These are phyloP conservation scores for Capsella rubella DNA, from an alignment of 441 rosid genomes.

Conservation along the genomic window DNA sequence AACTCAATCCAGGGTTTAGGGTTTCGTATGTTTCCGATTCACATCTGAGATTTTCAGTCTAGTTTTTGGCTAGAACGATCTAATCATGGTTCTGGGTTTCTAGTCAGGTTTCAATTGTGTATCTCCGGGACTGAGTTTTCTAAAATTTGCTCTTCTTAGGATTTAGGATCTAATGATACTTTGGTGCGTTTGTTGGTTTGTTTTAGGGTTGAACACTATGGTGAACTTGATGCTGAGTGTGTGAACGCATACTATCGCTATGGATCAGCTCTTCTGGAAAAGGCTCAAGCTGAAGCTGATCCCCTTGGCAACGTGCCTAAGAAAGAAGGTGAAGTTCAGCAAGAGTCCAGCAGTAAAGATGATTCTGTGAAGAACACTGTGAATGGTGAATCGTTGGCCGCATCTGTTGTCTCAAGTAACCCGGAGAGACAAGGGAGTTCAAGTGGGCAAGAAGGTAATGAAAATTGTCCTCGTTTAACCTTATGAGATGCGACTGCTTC, in stretches of 20 bases:
- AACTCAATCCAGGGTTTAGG: constrained; percentile 14
- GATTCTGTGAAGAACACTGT: constrained; percentile 49
- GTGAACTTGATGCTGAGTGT: constrained; percentile 78
- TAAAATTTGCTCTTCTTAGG: not conserved
- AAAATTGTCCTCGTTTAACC: not conserved
- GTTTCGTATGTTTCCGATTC: constrained; percentile 2
- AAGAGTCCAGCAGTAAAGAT: constrained; percentile 48
- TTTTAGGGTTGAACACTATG: constrained; percentile 70
- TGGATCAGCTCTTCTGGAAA: constrained; percentile 77
- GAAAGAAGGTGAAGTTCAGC: constrained; percentile 57
- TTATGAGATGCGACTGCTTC: not conserved
- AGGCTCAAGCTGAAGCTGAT: constrained; percentile 93
- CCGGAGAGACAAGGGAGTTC: constrained; percentile 60
- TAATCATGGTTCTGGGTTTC: not conserved
- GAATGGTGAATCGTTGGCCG: constrained; percentile 57
- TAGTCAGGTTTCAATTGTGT: not conserved
- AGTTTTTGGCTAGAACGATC: not conserved
- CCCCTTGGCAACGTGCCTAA: constrained; percentile 78
- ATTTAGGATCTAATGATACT: not conserved
- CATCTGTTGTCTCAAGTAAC: constrained; percentile 55
- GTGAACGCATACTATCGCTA: constrained; percentile 72
- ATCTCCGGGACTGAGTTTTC: not conserved
- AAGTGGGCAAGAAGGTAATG: constrained; percentile 53
- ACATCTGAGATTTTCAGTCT: not conserved
- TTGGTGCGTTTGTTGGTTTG: not conserved